Evolutionary conservation across 345 rosid genomes (phyloP).

Genomic region (Aurinia saxatilis): DNA sequence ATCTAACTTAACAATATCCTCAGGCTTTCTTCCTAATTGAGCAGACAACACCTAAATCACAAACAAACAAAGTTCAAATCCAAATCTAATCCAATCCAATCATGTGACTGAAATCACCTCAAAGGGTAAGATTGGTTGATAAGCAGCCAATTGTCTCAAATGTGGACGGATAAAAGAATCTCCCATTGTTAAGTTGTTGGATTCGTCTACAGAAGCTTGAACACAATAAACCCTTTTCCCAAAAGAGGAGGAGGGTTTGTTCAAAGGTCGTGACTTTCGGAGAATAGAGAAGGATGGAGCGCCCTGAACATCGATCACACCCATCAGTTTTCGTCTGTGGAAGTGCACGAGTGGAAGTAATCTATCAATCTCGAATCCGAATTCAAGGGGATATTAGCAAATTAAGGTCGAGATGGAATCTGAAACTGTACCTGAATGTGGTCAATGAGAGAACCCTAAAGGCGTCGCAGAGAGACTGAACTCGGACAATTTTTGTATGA

Average conservation of each 20-base stretch:
- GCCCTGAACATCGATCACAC: conserved; percentile 39
- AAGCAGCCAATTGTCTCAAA: conserved; percentile 68
- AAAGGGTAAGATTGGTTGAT: conserved; percentile 87
- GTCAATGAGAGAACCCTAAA: conserved; percentile 3
- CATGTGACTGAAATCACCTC: conserved; percentile 42
- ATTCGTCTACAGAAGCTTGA: too few species aligned
- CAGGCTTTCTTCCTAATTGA: conserved; percentile 83
- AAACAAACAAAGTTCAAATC: not conserved
- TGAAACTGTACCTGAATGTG: not conserved
- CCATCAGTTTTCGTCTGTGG: conserved; percentile 34
- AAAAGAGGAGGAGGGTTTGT: conserved; percentile 26
- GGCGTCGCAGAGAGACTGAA: not conserved
- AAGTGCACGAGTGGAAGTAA: not conserved
- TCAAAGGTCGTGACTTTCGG: too few species aligned
- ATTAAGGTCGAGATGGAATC: not conserved
- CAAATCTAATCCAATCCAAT: not conserved
- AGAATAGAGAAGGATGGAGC: conserved; percentile 29
- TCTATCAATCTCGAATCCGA: too few species aligned
- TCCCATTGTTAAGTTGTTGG: conserved; percentile 29
- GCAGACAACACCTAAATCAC: conserved; percentile 71
- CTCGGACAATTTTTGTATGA: conserved; percentile 5
- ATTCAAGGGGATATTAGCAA: not conserved
- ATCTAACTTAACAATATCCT: conserved; percentile 90
- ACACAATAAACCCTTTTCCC: not conserved
- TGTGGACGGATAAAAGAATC: conserved; percentile 81